Conservation (phyloP, 495 filamentous ascomycete species). For the Letharia columbiana region DNA sequence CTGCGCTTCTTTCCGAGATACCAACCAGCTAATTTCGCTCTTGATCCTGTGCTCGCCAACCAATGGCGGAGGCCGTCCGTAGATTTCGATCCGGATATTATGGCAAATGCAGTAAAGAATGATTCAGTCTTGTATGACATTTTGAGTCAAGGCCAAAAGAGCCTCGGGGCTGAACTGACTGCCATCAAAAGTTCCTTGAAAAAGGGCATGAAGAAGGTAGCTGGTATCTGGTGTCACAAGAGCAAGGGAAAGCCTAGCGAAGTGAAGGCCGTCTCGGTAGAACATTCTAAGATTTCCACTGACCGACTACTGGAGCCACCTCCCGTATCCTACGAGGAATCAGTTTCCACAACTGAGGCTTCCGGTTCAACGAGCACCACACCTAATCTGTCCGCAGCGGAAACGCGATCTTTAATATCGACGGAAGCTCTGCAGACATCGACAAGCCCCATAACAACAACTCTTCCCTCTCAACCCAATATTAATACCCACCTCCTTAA, state of each 20-base stretch:
- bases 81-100: conserved; percentile 7
- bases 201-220: conserved; percentile 6
- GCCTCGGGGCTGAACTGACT: neutral
- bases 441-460: conserved; percentile 12
- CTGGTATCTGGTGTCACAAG: conserved; percentile 20
- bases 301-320: conserved; percentile 16
- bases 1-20: conserved; percentile 25
- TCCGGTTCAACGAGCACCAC: conserved; percentile 4
- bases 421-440: conserved; percentile 3
- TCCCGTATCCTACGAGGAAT: neutral
- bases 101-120: conserved; percentile 3
- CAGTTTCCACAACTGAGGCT: neutral
- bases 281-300: neutral
- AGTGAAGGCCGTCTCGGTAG: neutral
- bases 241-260: conserved; percentile 1
- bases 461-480: conserved; percentile 11
- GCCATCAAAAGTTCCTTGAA: conserved; percentile 7
- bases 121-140: neutral
- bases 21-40: neutral
- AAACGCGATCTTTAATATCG: conserved; percentile 9
- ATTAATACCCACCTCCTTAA: conserved; percentile 22
- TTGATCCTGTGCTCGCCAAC: neutral
- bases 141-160: conserved; percentile 9
- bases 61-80: conserved; percentile 14
- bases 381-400: conserved; percentile 13